Percentiles rank a stretch among this genome's conserved stretches.
Evolutionary conservation across 2,329 filamentous ascomycete species (phyloP).

Genomic region (Ophiosphaerella herpotricha): DNA sequence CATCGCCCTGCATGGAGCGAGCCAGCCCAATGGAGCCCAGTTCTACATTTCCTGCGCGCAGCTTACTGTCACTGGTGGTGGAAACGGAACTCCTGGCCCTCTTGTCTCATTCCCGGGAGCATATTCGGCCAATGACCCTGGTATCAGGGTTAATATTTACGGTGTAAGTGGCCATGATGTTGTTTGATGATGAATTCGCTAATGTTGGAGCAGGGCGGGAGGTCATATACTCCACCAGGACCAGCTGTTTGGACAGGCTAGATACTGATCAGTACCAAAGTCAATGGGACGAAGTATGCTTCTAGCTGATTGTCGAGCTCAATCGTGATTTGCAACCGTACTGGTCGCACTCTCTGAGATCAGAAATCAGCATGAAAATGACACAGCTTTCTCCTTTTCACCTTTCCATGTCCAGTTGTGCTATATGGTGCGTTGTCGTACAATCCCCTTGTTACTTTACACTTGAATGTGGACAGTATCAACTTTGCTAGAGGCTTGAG

Average conservation of each 20-base stretch:
- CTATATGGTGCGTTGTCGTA: too few species aligned
- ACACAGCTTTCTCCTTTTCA: too few species aligned
- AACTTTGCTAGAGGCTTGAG: not conserved
- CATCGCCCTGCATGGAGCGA: conserved; percentile 50
- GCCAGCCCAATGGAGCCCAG: conserved; percentile 42
- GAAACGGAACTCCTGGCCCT: conserved; percentile 43
- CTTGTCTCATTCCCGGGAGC: conserved; percentile 50
- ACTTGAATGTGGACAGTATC: not conserved
- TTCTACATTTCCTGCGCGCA: conserved; percentile 56
- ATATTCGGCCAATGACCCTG: conserved; percentile 41
- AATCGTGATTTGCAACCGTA: not conserved
- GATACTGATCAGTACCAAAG: not conserved
- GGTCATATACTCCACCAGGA: conserved; percentile 34
- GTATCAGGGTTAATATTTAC: conserved; percentile 42
- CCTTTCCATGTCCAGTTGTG: too few species aligned
- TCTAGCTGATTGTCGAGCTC: not conserved
- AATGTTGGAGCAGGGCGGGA: not conserved
- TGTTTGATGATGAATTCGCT: not conserved
- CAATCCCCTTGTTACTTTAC: not conserved
- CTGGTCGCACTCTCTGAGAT: too few species aligned
- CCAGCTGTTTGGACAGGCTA: conserved; percentile 38
- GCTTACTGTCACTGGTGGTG: conserved; percentile 48
- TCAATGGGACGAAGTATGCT: not conserved
- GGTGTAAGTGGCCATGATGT: conserved; percentile 5
- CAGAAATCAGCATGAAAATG: too few species aligned